These are phyloP conservation scores for Tuber microsphaerosporum DNA, from an alignment of 495 filamentous ascomycete species.

Conservation along the genomic window DNA sequence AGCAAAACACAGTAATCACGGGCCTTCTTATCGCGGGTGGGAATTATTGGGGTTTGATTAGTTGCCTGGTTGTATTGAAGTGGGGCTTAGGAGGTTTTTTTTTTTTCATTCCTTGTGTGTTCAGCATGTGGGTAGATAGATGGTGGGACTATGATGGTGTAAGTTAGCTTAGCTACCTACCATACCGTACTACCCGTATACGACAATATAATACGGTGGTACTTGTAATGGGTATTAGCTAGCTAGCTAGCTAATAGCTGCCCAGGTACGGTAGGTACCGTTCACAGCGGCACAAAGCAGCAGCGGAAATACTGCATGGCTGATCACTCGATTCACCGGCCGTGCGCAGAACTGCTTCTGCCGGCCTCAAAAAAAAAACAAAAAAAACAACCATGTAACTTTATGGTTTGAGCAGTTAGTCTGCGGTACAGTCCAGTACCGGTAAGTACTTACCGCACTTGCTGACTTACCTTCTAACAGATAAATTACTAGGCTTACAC, in stretches of 20 bases:
- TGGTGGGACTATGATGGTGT: not conserved
- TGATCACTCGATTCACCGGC: not conserved
- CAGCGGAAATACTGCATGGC: not conserved
- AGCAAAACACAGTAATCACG: slow-evolving; percentile 5
- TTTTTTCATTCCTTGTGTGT: not conserved
- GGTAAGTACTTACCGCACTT: not conserved
- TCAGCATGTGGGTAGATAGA: not conserved
- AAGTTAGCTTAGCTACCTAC: not conserved
- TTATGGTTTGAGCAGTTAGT: not conserved
- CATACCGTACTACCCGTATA: not conserved
- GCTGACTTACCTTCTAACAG: not conserved
- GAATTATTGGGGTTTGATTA: slow-evolving; percentile 4
- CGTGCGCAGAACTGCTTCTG: not conserved
- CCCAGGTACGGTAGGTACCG: not conserved
- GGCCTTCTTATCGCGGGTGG: not conserved
- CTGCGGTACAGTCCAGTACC: not conserved
- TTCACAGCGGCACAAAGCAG: not conserved
- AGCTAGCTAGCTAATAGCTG: not conserved
- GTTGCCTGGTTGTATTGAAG: not conserved
- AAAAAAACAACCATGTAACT: not conserved
- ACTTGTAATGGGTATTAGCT: not conserved
- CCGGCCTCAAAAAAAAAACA: not conserved
- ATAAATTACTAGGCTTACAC: not conserved
- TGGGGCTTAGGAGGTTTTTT: not conserved
- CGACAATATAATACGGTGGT: not conserved